A percentile compares a stretch with the other conserved stretches of the same genome.
phyloP scores from a whole-genome alignment of 2,329 filamentous ascomycete genomes.

The Fusarium sacchari region DNA sequence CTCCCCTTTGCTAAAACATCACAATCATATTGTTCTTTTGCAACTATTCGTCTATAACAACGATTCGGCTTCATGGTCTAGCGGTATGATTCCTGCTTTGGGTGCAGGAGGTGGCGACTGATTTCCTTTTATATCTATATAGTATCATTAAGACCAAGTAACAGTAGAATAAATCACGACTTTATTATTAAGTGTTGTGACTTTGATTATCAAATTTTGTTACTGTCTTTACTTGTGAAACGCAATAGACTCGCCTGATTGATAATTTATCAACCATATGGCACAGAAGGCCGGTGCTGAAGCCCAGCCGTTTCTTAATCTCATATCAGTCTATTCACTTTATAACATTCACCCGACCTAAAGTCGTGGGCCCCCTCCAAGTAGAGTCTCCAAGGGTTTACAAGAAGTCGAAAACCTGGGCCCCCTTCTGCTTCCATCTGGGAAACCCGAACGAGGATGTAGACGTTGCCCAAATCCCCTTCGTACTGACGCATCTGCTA shows the following conservation, averaged over 20 bases:
- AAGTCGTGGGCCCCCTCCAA: background rate
- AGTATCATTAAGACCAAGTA: too few relatives aligned
- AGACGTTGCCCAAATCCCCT: background rate
- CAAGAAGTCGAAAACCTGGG: background rate
- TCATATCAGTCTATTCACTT: background rate
- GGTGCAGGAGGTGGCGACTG: constrained; percentile 56
- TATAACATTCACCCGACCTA: background rate
- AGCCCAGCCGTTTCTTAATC: accelerated
- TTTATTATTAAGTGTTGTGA: too few relatives aligned
- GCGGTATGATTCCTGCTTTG: constrained; percentile 37
- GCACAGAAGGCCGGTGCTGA: background rate
- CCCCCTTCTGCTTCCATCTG: background rate
- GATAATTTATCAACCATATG: background rate
- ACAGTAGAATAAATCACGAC: too few relatives aligned
- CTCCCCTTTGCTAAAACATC: too few relatives aligned
- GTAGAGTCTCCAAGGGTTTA: background rate
- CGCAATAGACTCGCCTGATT: background rate
- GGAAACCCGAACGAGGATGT: background rate
- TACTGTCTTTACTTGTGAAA: too few relatives aligned
- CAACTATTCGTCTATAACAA: too few relatives aligned
- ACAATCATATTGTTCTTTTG: too few relatives aligned
- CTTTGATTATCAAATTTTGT: too few relatives aligned
- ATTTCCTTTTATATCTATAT: too few relatives aligned
- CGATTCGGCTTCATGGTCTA: constrained; percentile 31
- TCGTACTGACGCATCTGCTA: too few relatives aligned